Conservation (phyloP, 371 early-diverging fungal species). For the Actinomortierella ambigua region DNA sequence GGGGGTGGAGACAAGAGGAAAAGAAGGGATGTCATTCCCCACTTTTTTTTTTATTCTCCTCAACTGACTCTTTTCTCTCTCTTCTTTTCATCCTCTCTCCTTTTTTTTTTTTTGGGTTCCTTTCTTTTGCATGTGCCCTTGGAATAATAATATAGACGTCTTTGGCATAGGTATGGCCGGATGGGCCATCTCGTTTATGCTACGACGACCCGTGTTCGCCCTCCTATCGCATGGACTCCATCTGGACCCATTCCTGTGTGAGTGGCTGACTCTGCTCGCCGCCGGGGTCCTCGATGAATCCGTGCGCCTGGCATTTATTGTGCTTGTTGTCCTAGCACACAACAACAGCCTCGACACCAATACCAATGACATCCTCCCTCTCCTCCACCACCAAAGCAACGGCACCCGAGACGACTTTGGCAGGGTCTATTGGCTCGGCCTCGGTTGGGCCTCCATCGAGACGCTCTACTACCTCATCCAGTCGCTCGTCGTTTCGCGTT, state of each 20-base stretch:
- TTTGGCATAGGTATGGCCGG: constrained; percentile 37
- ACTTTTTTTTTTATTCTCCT: background rate
- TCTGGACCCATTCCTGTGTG: too few species aligned
- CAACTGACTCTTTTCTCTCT: background rate
- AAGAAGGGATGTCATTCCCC: too few species aligned
- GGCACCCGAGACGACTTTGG: constrained; percentile 17
- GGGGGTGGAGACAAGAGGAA: constrained; percentile 21
- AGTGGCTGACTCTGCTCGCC: too few species aligned
- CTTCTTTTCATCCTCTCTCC: background rate
- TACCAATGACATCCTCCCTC: too few species aligned
- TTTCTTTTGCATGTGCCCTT: background rate
- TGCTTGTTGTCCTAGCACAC: too few species aligned
- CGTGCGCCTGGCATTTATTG: too few species aligned
- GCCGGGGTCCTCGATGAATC: too few species aligned
- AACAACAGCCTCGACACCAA: too few species aligned
- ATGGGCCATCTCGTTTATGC: constrained; percentile 33
- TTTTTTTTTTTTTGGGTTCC: background rate
- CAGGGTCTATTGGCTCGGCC: constrained; percentile 37
- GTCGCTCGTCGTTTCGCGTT: constrained; percentile 18
- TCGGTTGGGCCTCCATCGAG: constrained; percentile 44
- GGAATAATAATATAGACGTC: constrained; percentile 10
- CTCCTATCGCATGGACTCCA: constrained; percentile 13
- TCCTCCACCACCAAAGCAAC: constrained; percentile 1
- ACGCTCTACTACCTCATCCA: constrained; percentile 42
- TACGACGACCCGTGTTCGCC: constrained; percentile 31